Conservation (phyloP, 225 moss, liverwort and hornwort species). For the Sphagnum tenellum region DNA sequence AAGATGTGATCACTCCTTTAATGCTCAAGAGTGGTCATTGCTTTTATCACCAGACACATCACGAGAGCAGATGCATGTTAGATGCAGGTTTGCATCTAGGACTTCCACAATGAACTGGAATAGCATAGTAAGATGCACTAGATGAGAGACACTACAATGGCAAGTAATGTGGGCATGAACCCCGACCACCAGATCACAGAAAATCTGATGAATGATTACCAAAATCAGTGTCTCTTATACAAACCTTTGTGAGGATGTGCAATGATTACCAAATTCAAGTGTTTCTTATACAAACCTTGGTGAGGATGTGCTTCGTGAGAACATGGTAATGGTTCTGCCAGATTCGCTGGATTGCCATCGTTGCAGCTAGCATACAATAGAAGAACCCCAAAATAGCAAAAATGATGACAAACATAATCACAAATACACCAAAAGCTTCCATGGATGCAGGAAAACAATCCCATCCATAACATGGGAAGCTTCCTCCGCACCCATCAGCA, state of each 20-base stretch:
- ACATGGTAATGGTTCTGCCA: constrained; percentile 19
- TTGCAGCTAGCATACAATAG: constrained; percentile 32
- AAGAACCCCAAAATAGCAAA: constrained; percentile 30
- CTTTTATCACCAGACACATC: too few relatives aligned
- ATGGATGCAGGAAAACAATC: constrained; percentile 34
- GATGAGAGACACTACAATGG: too few relatives aligned
- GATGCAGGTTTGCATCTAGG: too few relatives aligned
- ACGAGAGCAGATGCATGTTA: too few relatives aligned
- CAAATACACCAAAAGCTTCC: constrained; percentile 26
- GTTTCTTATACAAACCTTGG: constrained; percentile 4
- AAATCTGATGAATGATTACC: too few relatives aligned
- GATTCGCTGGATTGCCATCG: constrained; percentile 18
- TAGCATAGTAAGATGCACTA: too few relatives aligned
- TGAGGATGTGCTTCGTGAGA: constrained; percentile 14
- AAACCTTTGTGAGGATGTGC: constrained; percentile 11
- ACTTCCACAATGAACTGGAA: neutral
- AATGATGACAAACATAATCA: constrained; percentile 27
- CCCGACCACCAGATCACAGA: too few relatives aligned
- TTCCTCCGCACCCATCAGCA: constrained; percentile 18
- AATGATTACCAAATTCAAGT: too few relatives aligned
- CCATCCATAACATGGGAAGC: constrained; percentile 22
- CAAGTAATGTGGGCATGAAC: too few relatives aligned
- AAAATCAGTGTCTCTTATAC: neutral
- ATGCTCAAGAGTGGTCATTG: too few relatives aligned
- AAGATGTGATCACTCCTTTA: too few relatives aligned